Conservation (phyloP, 1,284 basidiomycete genomes). For the Leccinum griseonigrum region DNA sequence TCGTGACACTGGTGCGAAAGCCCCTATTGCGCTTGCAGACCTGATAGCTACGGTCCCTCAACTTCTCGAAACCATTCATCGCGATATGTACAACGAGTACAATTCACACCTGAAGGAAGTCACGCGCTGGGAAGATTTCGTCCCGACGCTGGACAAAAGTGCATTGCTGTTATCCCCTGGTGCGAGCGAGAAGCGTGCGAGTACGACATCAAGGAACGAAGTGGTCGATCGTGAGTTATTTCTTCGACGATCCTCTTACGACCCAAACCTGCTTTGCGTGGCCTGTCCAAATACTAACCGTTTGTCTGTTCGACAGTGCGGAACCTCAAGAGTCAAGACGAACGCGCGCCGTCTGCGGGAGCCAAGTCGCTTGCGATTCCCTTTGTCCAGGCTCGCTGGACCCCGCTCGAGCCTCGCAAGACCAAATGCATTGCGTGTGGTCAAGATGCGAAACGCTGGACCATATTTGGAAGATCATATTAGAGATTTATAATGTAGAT, state of each 20-base stretch:
- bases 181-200: constrained; percentile 94
- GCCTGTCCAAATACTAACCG: constrained; percentile 6
- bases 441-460: constrained; percentile 87
- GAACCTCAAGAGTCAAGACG: constrained; percentile 73
- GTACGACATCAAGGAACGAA: constrained; percentile 97
- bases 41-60: constrained; percentile 58
- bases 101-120: constrained; percentile 73
- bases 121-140: constrained; percentile 89
- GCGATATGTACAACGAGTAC: constrained; percentile 86
- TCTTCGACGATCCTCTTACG: background rate
- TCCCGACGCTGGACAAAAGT: constrained; percentile 90
- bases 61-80: constrained; percentile 86
- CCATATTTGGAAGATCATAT: constrained; percentile 86
- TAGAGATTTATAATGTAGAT: constrained; percentile 24
- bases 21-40: constrained; percentile 66
- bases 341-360: constrained; percentile 95
- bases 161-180: constrained; percentile 92
- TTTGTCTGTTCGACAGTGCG: constrained; percentile 43
- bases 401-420: constrained; percentile 72
- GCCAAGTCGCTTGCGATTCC: constrained; percentile 98
- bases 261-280: background rate
- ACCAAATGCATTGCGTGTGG: constrained; percentile 87
- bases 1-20: constrained; percentile 84
- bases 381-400: constrained; percentile 86
- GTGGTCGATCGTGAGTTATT: constrained; percentile 73